These are phyloP conservation scores for Hypoxylon sp. DNA, from an alignment of 2,329 filamentous ascomycete genomes.

Conservation along the genomic window DNA sequence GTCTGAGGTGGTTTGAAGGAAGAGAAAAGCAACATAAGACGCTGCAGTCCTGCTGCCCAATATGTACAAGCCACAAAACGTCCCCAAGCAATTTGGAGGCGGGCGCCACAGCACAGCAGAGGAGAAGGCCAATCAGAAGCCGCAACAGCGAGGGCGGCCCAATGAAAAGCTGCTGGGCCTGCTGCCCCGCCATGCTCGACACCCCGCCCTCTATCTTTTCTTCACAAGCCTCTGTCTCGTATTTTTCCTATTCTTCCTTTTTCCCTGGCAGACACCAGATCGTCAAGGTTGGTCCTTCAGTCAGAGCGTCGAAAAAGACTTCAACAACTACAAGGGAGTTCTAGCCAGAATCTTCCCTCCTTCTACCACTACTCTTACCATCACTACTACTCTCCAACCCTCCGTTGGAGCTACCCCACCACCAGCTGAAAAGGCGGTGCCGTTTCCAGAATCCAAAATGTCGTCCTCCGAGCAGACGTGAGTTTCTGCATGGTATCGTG, in stretches of 20 bases:
- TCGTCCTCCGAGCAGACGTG: slow-evolving; percentile 45
- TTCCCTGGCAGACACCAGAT: slow-evolving; percentile 42
- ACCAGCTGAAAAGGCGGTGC: slow-evolving; percentile 28
- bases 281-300: slow-evolving; percentile 42
- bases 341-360: slow-evolving; percentile 28
- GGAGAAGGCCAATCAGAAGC: slow-evolving; percentile 5
- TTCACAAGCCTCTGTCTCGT: slow-evolving; percentile 41
- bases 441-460: slow-evolving; percentile 41
- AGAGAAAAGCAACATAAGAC: background rate
- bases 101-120: slow-evolving; percentile 14
- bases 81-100: slow-evolving; percentile 16
- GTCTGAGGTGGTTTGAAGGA: background rate
- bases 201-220: slow-evolving; percentile 47
- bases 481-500: slow-evolving; percentile 19
- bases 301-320: slow-evolving; percentile 40
- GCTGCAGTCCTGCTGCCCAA: slow-evolving; percentile 8
- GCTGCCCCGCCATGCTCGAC: slow-evolving; percentile 41
- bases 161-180: slow-evolving; percentile 28
- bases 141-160: slow-evolving; percentile 19
- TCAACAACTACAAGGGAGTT: slow-evolving; percentile 39
- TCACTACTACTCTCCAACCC: slow-evolving; percentile 16
- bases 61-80: slow-evolving; percentile 28
- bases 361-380: slow-evolving; percentile 26
- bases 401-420: slow-evolving; percentile 29
- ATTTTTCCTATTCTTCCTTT: slow-evolving; percentile 45